Evolutionary conservation across 768 basidiomycete genomes (phyloP).

Genomic region (Collybiopsis confluens): DNA sequence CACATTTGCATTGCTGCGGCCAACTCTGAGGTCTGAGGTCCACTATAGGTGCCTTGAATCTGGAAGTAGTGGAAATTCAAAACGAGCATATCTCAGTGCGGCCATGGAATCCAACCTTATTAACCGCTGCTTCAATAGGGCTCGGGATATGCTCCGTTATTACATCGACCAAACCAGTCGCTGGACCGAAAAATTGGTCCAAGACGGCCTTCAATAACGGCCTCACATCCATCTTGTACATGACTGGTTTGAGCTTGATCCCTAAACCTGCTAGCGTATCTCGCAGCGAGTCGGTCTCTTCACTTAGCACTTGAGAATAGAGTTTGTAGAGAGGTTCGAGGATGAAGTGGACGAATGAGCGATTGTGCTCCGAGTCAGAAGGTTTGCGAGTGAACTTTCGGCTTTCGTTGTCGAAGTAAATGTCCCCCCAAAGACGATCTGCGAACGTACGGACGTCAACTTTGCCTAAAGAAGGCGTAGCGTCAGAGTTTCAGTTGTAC

Average conservation of each 20-base stretch:
- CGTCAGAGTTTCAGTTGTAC: neutral
- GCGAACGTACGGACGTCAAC: conserved; percentile 86
- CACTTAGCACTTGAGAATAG: conserved; percentile 91
- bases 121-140: conserved; percentile 52
- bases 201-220: conserved; percentile 91
- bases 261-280: conserved; percentile 72
- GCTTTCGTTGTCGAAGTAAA: conserved; percentile 82
- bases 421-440: conserved; percentile 94
- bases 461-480: conserved; percentile 42
- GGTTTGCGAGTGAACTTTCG: conserved; percentile 90
- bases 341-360: conserved; percentile 94
- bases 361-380: conserved; percentile 68
- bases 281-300: conserved; percentile 86
- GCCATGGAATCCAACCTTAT: conserved; percentile 46
- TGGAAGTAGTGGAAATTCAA: conserved; percentile 22
- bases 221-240: conserved; percentile 98
- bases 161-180: conserved; percentile 90
- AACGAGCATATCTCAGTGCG: neutral
- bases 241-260: conserved; percentile 84
- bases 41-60: conserved; percentile 84
- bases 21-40: conserved; percentile 78
- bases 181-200: conserved; percentile 92
- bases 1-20: conserved; percentile 79
- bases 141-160: conserved; percentile 87
- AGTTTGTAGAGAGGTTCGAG: conserved; percentile 96